A percentile compares a stretch with the other conserved stretches of the same genome.
phyloP scores from a whole-genome alignment of 495 filamentous ascomycete genomes.

The Neurospora intermedia region DNA sequence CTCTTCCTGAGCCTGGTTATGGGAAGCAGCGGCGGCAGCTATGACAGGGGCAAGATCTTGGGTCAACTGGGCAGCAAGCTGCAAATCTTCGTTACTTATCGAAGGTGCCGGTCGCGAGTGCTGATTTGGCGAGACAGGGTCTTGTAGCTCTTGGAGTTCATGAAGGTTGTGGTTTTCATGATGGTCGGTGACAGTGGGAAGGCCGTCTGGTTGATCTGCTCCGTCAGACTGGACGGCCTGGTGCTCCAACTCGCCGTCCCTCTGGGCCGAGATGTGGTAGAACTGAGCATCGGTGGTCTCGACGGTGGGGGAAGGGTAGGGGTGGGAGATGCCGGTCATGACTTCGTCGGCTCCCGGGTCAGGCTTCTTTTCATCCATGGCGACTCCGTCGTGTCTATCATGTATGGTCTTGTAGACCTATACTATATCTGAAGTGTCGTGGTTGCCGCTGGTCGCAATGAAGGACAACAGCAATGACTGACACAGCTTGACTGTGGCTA shows the following conservation, averaged over 20 bases:
- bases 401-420: neutral
- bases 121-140: constrained; percentile 19
- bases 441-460: neutral
- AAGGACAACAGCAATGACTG: neutral
- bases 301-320: constrained; percentile 19
- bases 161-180: constrained; percentile 15
- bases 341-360: constrained; percentile 11
- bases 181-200: constrained; percentile 7
- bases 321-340: constrained; percentile 13
- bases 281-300: constrained; percentile 18
- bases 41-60: constrained; percentile 31
- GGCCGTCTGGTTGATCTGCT: constrained; percentile 8
- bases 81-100: constrained; percentile 37
- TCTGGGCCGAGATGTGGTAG: constrained; percentile 16
- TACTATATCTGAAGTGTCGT: neutral
- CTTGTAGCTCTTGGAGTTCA: constrained; percentile 22
- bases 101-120: constrained; percentile 13
- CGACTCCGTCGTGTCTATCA: neutral
- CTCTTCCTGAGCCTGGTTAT: constrained; percentile 13
- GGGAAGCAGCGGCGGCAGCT: constrained; percentile 11
- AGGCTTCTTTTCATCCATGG: constrained; percentile 18
- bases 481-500: neutral
- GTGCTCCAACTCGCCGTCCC: constrained; percentile 12
- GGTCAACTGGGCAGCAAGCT: constrained; percentile 41
- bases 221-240: constrained; percentile 4